A percentile compares a stretch with the other conserved stretches of the same genome.
These are phyloP conservation scores for Cordyceps cicadae DNA, from an alignment of 2,329 filamentous ascomycete species.

Conservation along the genomic window DNA sequence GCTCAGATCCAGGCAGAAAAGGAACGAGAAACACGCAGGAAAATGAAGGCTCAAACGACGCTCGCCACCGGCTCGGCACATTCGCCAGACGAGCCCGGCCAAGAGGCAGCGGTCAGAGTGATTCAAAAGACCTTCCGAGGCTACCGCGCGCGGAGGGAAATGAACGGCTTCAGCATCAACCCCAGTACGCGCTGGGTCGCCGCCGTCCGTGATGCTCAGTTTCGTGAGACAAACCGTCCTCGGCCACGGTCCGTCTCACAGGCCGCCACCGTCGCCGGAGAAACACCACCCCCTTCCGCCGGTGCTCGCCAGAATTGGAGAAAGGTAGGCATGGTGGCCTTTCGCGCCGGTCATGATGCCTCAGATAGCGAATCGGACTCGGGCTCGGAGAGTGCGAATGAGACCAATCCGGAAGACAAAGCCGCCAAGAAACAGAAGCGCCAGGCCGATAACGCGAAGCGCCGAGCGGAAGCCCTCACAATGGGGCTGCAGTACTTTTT, in stretches of 20 bases:
- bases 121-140: constrained; percentile 71
- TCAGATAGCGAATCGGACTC: constrained; percentile 33
- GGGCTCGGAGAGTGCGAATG: constrained; percentile 24
- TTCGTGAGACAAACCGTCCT: constrained; percentile 42
- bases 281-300: constrained; percentile 14
- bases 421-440: constrained; percentile 31
- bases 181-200: constrained; percentile 65
- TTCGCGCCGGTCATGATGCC: constrained; percentile 62
- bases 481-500: constrained; percentile 83
- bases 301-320: constrained; percentile 62
- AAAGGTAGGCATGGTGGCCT: constrained; percentile 61
- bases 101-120: constrained; percentile 41
- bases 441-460: constrained; percentile 43
- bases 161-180: constrained; percentile 60
- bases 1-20: constrained; percentile 38
- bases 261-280: not conserved
- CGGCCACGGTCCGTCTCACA: constrained; percentile 22
- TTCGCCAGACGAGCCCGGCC: constrained; percentile 15
- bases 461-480: constrained; percentile 60
- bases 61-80: constrained; percentile 23
- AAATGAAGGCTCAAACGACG: constrained; percentile 28
- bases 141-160: constrained; percentile 62
- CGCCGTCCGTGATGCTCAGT: constrained; percentile 51
- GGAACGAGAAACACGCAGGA: constrained; percentile 36
- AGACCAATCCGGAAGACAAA: constrained; percentile 29